These are phyloP conservation scores for Quercus ilex DNA, from an alignment of 306 rosid genomes.

Conservation along the genomic window DNA sequence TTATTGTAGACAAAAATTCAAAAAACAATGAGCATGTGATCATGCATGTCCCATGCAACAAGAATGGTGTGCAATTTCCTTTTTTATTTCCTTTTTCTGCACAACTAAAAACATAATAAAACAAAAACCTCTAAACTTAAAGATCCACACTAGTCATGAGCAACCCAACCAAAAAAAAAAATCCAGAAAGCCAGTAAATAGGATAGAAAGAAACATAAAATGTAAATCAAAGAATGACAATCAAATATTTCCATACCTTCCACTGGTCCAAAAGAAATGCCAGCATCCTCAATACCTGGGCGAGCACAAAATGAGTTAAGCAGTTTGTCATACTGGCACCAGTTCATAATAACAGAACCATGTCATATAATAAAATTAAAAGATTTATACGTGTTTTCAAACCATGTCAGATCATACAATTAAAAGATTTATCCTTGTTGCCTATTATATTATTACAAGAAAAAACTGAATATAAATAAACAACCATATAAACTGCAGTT, in stretches of 20 bases:
- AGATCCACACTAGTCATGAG: constrained; percentile 10
- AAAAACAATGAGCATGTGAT: neutral
- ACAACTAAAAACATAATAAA: neutral
- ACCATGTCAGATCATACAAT: neutral
- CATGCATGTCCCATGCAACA: neutral
- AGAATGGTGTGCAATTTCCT: neutral
- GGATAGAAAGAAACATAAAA: constrained; percentile 19
- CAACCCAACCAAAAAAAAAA: neutral
- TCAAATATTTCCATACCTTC: constrained; percentile 63
- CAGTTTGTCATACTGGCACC: neutral
- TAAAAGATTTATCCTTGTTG: neutral
- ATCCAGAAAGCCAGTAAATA: constrained; percentile 1
- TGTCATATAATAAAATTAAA: neutral
- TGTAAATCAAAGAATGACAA: constrained; percentile 13
- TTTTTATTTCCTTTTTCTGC: neutral
- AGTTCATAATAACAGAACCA: neutral
- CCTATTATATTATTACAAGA: neutral
- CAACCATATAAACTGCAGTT: neutral
- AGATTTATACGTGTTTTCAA: neutral
- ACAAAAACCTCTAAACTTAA: neutral
- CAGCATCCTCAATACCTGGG: constrained; percentile 84
- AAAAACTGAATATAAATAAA: neutral
- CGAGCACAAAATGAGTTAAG: constrained; percentile 29
- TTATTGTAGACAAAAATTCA: neutral
- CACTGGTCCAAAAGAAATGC: constrained; percentile 83